Base-by-base conservation (phyloP, 192 early-diverging fungal genomes). In the Coemansia pectinata region DNA sequence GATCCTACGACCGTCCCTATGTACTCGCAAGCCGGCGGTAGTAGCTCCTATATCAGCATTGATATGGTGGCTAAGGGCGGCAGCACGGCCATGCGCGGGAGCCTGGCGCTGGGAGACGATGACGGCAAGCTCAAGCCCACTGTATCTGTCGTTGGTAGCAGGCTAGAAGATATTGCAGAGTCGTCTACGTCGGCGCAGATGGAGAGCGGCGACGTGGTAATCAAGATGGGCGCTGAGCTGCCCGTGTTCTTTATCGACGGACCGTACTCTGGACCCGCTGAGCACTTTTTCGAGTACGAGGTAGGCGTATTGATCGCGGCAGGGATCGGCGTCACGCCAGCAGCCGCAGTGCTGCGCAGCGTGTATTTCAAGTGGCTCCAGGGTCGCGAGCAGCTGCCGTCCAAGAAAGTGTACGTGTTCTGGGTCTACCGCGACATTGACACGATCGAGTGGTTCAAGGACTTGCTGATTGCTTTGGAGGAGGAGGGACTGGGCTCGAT, bases 381-480 rank as follows among this genome's bases (percentile, higher is more conserved):
- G 61, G 72, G 77, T 17, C 87, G 80, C 33, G 88, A 88, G 25
- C 68, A 72, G 48, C 76, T 82, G 38, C 78, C 79, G 8, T 70
- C 87, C 29, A 81, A 79, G 25, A 95, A 92, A 67, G 88, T 91
- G 11, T 92, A 91, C 67, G 87, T 95, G 66, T 87, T 93, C 71
- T 95, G 93, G 93, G 77, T 90, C 17, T 88, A 86, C 67, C 88
- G 93, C 38, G 93, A 95, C 70, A 88, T 78, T 7, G 68, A 79
- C 62, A 80, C 91, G 3, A 89, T 94, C 47, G 86, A 91, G 64
- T 94, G 93, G 91, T 94, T 94, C 87, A 90, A 91, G 83, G 89
- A 90, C 45, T 67, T 92, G 52, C 73, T 94, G 44, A 53, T 86
- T 19, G 87, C 91, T 0, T 77, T 94, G 9, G 88, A 91, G 42